Conservation (phyloP, 106 monocot genomes). For the Vanilla planifolia region DNA sequence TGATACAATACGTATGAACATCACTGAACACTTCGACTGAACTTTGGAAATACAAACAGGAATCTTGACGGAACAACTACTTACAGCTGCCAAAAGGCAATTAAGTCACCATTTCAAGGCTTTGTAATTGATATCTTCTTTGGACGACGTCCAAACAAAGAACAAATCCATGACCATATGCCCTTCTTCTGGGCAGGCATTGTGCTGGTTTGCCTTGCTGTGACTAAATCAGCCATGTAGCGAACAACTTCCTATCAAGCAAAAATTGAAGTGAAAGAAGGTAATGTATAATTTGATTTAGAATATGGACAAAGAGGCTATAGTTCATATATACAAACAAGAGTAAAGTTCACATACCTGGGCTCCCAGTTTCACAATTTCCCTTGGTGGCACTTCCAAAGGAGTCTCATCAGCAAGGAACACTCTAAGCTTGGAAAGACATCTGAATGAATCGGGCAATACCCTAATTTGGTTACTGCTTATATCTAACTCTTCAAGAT, state of each 20-base stretch:
- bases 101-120: too few species aligned
- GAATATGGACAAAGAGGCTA: neutral
- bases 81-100: too few species aligned
- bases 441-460: conserved; percentile 71
- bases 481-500: conserved; percentile 82
- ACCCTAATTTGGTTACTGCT: conserved; percentile 75
- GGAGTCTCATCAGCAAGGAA: conserved; percentile 77
- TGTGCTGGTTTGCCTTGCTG: too few species aligned
- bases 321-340: neutral
- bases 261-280: neutral
- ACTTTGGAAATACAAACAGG: too few species aligned
- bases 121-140: too few species aligned
- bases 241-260: conserved; percentile 78
- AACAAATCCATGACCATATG: too few species aligned
- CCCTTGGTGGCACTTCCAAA: conserved; percentile 69
- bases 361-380: conserved; percentile 71
- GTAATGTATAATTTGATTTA: neutral
- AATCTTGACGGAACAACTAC: too few species aligned
- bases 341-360: conserved; percentile 36
- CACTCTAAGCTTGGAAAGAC: conserved; percentile 58
- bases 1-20: too few species aligned
- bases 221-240: conserved; percentile 75
- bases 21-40: too few species aligned
- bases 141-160: too few species aligned
- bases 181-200: too few species aligned